phyloP scores from a whole-genome alignment of 805 yeast species.

The Candida nitratophila region DNA sequence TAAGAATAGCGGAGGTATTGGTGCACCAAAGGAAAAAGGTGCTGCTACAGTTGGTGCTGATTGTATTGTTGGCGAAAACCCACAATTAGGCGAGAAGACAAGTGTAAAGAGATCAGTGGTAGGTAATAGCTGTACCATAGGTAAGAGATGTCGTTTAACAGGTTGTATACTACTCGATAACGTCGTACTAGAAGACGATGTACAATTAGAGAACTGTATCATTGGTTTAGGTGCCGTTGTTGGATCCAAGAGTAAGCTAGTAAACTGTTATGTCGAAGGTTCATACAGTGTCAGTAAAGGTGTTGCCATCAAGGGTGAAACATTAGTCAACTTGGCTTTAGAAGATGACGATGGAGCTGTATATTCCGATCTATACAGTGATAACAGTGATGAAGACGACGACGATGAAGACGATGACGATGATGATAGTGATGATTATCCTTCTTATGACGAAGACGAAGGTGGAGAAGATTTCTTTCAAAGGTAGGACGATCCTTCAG shows the following conservation, averaged over 20 bases:
- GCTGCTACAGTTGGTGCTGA: conserved; percentile 84
- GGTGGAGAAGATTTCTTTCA: conserved; percentile 47
- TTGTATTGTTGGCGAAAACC: conserved; percentile 63
- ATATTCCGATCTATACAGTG: conserved; percentile 4
- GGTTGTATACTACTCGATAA: conserved; percentile 77
- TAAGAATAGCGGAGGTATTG: conserved; percentile 10
- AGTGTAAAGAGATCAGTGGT: conserved; percentile 81
- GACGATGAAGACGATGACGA: conserved; percentile 31
- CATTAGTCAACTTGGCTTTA: conserved; percentile 28
- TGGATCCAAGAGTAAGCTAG: conserved; percentile 56
- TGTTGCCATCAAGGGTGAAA: conserved; percentile 34
- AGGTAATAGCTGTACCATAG: conserved; percentile 69
- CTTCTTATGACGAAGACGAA: conserved; percentile 52
- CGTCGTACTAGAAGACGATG: conserved; percentile 73
- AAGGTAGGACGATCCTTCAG: conserved; percentile 5
- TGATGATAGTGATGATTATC: conserved; percentile 40
- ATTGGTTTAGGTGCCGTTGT: conserved; percentile 67
- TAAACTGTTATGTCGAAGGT: conserved; percentile 83
- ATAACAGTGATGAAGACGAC: conserved; percentile 21
- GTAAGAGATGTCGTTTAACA: conserved; percentile 79
- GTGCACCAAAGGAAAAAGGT: conserved; percentile 37
- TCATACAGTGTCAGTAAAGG: conserved; percentile 59
- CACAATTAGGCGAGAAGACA: conserved; percentile 73
- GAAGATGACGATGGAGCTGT: conserved; percentile 19
- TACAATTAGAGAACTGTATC: conserved; percentile 74